These are phyloP conservation scores for Nemania sp. DNA, from an alignment of 2,329 filamentous ascomycete genomes.

Conservation along the genomic window DNA sequence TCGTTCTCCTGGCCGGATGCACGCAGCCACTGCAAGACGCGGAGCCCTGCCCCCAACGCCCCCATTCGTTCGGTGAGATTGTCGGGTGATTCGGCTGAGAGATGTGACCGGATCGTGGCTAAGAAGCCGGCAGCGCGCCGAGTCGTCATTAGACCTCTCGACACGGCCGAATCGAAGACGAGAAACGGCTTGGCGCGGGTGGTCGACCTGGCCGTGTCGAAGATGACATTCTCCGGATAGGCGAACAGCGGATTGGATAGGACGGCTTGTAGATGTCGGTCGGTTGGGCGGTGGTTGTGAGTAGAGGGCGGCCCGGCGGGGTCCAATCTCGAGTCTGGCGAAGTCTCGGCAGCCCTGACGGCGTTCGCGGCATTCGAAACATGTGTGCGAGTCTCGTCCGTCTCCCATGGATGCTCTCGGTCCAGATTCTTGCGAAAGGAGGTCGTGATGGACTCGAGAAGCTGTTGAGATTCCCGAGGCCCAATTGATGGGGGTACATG, in stretches of 20 bases:
- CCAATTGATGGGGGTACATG: conserved; percentile 59
- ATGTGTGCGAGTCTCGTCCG: conserved; percentile 33
- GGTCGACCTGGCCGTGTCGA: conserved; percentile 23
- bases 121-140: conserved; percentile 59
- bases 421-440: conserved; percentile 65
- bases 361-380: too few species aligned
- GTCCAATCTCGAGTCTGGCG: neutral
- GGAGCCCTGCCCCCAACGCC: conserved; percentile 50
- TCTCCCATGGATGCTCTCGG: conserved; percentile 56
- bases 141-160: conserved; percentile 60
- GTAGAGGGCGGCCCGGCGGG: conserved; percentile 14
- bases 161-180: conserved; percentile 60
- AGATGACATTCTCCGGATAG: conserved; percentile 31
- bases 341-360: neutral
- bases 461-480: conserved; percentile 55
- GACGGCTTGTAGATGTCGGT: conserved; percentile 59
- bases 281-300: conserved; percentile 45
- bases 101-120: conserved; percentile 50
- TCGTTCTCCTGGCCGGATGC: conserved; percentile 53
- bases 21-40: conserved; percentile 59
- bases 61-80: conserved; percentile 44
- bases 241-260: conserved; percentile 62
- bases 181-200: conserved; percentile 54
- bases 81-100: conserved; percentile 42
- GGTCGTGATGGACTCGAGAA: conserved; percentile 59